These are phyloP conservation scores for Heimioporus sp. DNA, from an alignment of 768 basidiomycete genomes.

Conservation along the genomic window DNA sequence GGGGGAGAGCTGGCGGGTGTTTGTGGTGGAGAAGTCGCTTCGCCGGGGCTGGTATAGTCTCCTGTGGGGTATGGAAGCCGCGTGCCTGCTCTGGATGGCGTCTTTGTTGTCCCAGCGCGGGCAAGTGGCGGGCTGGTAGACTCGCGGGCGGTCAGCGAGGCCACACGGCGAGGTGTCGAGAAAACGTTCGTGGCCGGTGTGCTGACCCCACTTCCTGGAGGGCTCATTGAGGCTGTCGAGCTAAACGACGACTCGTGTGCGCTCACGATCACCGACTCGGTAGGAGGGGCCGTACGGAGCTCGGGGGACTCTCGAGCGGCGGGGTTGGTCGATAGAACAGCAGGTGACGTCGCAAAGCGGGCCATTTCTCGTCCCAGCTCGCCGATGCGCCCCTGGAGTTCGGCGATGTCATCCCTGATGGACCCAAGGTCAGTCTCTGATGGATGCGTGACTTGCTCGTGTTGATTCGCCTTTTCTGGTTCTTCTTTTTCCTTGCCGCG, in stretches of 20 bases:
- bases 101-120: conserved; percentile 39
- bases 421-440: conserved; percentile 43
- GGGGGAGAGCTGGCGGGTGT: conserved; percentile 51
- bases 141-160: conserved; percentile 50
- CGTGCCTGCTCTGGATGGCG: conserved; percentile 29
- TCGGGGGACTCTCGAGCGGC: conserved; percentile 43
- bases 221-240: conserved; percentile 14
- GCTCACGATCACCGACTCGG: conserved; percentile 44
- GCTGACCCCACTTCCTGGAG: conserved; percentile 9
- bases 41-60: conserved; percentile 71
- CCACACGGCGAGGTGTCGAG: conserved; percentile 30
- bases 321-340: conserved; percentile 43
- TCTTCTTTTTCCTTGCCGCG: conserved; percentile 41
- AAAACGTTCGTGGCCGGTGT: conserved; percentile 12
- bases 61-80: conserved; percentile 82
- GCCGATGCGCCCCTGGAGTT: conserved; percentile 72
- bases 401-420: conserved; percentile 65
- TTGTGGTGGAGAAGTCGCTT: conserved; percentile 34
- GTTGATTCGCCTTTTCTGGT: conserved; percentile 12
- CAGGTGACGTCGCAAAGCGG: conserved; percentile 56
- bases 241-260: conserved; percentile 26
- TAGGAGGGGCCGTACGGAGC: conserved; percentile 43
- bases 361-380: conserved; percentile 82
- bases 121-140: conserved; percentile 64
- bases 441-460: conserved; percentile 10